These are phyloP conservation scores for Rosa multiflora DNA, from an alignment of 306 rosid genomes.

Conservation along the genomic window DNA sequence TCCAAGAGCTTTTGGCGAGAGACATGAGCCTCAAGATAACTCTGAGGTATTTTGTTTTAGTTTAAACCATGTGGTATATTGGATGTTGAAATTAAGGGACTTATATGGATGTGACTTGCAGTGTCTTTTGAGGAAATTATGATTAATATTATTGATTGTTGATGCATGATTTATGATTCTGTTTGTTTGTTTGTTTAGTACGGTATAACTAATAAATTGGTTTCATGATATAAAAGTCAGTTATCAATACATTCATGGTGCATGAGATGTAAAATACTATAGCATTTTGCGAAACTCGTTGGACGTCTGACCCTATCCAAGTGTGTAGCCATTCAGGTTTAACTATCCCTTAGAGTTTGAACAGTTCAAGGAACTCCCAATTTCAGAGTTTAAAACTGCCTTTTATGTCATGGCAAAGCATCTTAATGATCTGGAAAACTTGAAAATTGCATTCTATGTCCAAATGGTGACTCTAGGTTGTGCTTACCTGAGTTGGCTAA, in stretches of 20 bases:
- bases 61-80: constrained; percentile 3
- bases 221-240: background rate
- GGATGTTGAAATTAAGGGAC: background rate
- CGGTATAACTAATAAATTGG: background rate
- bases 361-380: background rate
- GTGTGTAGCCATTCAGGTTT: too few species aligned
- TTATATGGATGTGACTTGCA: background rate
- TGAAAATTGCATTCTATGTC: background rate
- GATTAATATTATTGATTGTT: background rate
- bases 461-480: background rate
- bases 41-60: constrained; percentile 51
- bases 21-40: constrained; percentile 53
- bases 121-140: background rate
- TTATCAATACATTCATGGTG: background rate
- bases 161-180: background rate
- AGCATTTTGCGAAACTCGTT: background rate
- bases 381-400: background rate
- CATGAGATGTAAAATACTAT: background rate
- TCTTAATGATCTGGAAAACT: background rate
- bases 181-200: background rate
- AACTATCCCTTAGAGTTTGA: background rate
- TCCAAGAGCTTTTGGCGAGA: constrained; percentile 51
- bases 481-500: background rate
- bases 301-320: background rate
- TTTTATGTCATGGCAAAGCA: background rate